Conservation (phyloP, 305 asterid species). For the Solanum hybrid region DNA sequence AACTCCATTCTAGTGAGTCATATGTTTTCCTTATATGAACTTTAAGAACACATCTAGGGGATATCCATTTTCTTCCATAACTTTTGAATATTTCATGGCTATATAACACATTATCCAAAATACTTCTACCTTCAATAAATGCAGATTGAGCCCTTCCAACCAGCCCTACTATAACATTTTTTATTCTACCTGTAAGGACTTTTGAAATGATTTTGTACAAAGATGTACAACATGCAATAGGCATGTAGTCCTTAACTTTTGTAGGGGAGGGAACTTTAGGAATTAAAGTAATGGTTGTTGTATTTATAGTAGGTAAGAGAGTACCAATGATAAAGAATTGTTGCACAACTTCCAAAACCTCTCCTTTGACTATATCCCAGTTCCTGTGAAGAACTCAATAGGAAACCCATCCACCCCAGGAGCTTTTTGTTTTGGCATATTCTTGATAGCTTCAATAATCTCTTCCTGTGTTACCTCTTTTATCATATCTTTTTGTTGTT, state of each 20-base stretch:
- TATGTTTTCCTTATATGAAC: background rate
- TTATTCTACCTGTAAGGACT: background rate
- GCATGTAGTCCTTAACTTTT: background rate
- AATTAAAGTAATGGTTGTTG: background rate
- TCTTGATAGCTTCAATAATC: background rate
- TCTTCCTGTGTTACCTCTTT: background rate
- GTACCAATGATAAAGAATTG: background rate
- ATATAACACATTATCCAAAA: background rate
- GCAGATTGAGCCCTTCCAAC: background rate
- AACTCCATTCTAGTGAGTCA: background rate
- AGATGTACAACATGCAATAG: background rate
- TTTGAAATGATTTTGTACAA: no score
- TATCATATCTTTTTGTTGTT: background rate
- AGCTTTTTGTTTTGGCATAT: background rate
- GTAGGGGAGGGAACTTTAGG: background rate
- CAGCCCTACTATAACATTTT: background rate
- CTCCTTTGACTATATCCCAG: background rate
- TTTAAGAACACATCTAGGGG: background rate
- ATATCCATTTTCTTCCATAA: background rate
- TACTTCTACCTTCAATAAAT: background rate
- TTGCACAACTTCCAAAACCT: background rate
- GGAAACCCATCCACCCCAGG: background rate
- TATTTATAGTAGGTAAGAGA: background rate
- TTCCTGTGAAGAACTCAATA: background rate
- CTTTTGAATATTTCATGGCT: background rate